A percentile compares a stretch with the other conserved stretches of the same genome.
Conservation (phyloP, 2,329 filamentous ascomycete genomes). For the Pseudogymnoascus sp. region DNA sequence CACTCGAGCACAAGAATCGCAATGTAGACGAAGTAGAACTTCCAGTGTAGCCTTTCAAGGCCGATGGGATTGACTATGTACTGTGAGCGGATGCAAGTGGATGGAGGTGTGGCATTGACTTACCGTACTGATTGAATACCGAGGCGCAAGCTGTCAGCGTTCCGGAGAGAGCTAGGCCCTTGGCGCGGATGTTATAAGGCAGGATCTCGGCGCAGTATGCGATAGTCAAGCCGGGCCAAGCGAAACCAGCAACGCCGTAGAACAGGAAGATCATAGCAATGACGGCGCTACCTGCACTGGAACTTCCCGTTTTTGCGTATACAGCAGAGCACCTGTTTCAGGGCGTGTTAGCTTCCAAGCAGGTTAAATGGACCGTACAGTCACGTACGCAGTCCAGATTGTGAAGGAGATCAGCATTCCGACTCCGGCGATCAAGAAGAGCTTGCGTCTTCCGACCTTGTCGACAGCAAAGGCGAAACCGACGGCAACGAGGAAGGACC, state of each 20-base stretch:
- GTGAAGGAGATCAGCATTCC: no score
- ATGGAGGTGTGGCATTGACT: no score
- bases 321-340: conserved; percentile 2
- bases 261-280: conserved; percentile 33
- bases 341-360: no score
- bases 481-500: no score
- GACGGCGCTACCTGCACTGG: conserved; percentile 26
- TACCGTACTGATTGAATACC: conserved; percentile 19
- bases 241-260: conserved; percentile 26
- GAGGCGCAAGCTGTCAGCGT: no score
- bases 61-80: conserved; percentile 19
- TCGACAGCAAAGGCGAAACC: no score
- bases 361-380: no score
- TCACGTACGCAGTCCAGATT: no score
- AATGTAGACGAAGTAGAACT: conserved; percentile 29
- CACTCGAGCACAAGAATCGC: conserved; percentile 25
- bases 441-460: no score
- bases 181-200: conserved; percentile 19
- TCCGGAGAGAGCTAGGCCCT: conserved; percentile 10
- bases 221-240: conserved; percentile 19
- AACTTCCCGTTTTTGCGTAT: conserved; percentile 15
- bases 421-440: no score
- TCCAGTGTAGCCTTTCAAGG: conserved; percentile 17
- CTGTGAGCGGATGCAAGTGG: no score
- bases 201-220: conserved; percentile 20